Conservation (phyloP, 2,329 filamentous ascomycete genomes). For the Aspergillus quadricinctus region DNA sequence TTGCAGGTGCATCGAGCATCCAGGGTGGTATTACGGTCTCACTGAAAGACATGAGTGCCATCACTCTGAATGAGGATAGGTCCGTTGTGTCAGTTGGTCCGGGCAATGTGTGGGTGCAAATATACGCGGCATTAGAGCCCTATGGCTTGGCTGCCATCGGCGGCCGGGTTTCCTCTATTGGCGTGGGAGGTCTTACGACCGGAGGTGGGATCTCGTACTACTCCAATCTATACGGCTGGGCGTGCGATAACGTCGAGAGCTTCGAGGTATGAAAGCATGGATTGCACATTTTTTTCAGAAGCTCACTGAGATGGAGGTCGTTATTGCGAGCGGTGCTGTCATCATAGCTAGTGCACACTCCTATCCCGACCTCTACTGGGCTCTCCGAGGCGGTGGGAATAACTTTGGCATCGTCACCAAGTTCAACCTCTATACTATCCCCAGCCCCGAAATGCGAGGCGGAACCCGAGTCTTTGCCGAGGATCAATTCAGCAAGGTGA, state of each 20-base stretch:
- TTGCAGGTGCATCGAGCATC: constrained; percentile 51
- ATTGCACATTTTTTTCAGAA: neutral
- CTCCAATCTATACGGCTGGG: constrained; percentile 30
- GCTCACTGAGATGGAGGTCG: constrained; percentile 8
- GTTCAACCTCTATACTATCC: constrained; percentile 38
- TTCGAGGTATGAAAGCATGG: constrained; percentile 21
- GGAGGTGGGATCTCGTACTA: constrained; percentile 33
- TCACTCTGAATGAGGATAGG: constrained; percentile 25
- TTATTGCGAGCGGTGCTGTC: constrained; percentile 25
- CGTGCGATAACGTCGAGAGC: constrained; percentile 33
- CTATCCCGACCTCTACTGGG: constrained; percentile 37
- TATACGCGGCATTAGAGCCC: constrained; percentile 30
- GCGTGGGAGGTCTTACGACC: constrained; percentile 19
- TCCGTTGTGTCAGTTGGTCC: constrained; percentile 27
- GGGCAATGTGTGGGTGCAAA: constrained; percentile 32
- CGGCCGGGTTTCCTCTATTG: constrained; percentile 24
- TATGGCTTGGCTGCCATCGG: constrained; percentile 30
- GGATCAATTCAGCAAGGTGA: constrained; percentile 24
- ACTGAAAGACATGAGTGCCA: constrained; percentile 26
- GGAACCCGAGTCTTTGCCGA: constrained; percentile 27
- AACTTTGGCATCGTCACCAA: constrained; percentile 37
- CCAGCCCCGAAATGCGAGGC: constrained; percentile 37
- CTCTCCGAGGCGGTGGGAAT: constrained; percentile 38
- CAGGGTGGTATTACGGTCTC: constrained; percentile 36
- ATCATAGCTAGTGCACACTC: constrained; percentile 26